Base-by-base conservation (phyloP, 1,139 yeast species). In the Lodderomyces margitis region DNA sequence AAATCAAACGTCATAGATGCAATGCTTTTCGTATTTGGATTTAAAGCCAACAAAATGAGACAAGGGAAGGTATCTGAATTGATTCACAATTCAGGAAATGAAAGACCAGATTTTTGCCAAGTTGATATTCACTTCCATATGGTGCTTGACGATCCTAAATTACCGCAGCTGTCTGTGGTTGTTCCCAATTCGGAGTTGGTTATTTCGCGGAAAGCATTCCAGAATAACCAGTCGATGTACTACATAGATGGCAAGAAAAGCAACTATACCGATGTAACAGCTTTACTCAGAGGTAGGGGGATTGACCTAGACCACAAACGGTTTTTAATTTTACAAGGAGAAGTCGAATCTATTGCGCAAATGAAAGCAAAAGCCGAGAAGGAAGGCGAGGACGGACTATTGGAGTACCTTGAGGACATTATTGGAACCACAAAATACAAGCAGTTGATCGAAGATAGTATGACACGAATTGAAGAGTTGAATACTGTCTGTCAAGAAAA, bases 1-100 rank as follows among this genome's bases (percentile, higher is more conserved):
- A 92, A 92, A 62, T 91, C 98, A 10, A 94, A 94, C 58, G 98
- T 94, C 31, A 94, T 94, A 50, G 99, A 94, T 59, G 87, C 98
- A 2, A 78, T 94, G 77, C 70, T 94, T 46, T 94, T 94, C 62
- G 98, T 94, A 3, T 94, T 94, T 66, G 99, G 99, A 0, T 94
- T 94, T 62, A 74, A 98, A 48, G 98, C 98, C 0, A 80, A 82
- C 58, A 92, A 94, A 61, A 89, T 94, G 97, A 82, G 99, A 57
- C 99, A 94, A 53, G 89, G 95, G 2, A 92, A 91, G 59, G 66
- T 92, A 23, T 81, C 94, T 1, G 96, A 92, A 46, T 71, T 94
- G 57, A 92, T 94, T 50, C 98, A 94, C 62, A 87, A 87, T 53
- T 85, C 95, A 2, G 76, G 77, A 7, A 70, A 67, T 12, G 79